Conservation (phyloP, 768 basidiomycete genomes). For the Boletus edulis region DNA sequence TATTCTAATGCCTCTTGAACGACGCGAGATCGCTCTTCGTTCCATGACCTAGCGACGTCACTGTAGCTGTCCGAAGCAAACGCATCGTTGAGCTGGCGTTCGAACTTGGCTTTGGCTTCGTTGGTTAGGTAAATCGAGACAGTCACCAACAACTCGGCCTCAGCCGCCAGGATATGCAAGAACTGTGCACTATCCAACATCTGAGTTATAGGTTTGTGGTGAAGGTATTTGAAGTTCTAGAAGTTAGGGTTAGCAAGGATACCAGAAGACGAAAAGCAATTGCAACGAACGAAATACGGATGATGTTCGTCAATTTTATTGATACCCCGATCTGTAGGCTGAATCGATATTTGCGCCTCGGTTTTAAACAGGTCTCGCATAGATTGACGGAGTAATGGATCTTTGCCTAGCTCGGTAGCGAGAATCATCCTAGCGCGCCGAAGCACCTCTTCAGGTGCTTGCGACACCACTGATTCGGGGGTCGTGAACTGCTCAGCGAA, state of each 20-base stretch:
- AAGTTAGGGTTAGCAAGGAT: slow-evolving; percentile 3
- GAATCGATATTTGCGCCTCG: slow-evolving; percentile 73
- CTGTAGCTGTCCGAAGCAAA: slow-evolving; percentile 84
- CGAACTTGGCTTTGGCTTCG: slow-evolving; percentile 62
- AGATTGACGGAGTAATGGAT: slow-evolving; percentile 79
- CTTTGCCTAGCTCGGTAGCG: slow-evolving; percentile 87
- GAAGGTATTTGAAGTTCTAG: slow-evolving; percentile 94
- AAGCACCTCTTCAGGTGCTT: slow-evolving; percentile 65
- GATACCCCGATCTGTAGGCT: slow-evolving; percentile 85
- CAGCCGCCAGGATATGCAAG: slow-evolving; percentile 87
- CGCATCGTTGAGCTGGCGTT: slow-evolving; percentile 73
- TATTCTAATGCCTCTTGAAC: slow-evolving; percentile 77
- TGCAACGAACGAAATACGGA: slow-evolving; percentile 60
- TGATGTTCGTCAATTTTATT: slow-evolving; percentile 74
- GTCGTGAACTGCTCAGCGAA: slow-evolving; percentile 88
- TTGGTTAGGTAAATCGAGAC: slow-evolving; percentile 67
- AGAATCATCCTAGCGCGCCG: slow-evolving; percentile 79
- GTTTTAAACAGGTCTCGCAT: slow-evolving; percentile 74
- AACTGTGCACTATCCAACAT: slow-evolving; percentile 79
- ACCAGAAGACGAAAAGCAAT: neutral
- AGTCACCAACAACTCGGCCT: slow-evolving; percentile 83
- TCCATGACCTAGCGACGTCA: slow-evolving; percentile 88
- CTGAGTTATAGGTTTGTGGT: slow-evolving; percentile 67
- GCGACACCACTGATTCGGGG: slow-evolving; percentile 56
- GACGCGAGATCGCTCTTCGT: slow-evolving; percentile 75